Base-by-base conservation (phyloP, 2,329 filamentous ascomycete genomes). In the Atkinsonella hypoxylon region DNA sequence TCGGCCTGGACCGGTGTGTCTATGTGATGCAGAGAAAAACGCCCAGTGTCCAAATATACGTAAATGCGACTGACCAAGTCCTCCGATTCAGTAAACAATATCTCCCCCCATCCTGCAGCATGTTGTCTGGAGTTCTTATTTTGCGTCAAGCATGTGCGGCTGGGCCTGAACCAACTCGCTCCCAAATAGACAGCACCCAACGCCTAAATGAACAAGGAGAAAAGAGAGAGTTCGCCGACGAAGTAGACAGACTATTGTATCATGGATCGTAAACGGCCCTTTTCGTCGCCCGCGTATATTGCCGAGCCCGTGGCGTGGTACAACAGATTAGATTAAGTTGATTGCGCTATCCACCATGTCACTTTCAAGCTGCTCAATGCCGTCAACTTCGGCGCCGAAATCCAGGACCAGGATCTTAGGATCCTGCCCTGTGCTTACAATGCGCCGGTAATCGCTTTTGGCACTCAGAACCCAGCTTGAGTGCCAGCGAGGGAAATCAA, bases 381-480 rank as follows among this genome's bases (percentile, higher is more conserved):
- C 75, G 30, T 72, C 64, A 5, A 85, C 70, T 42, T 72, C 74
- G 17, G 75, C 74, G 31, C 81, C 93, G 70, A 97, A 98, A 70
- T 98, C 93, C 76, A 97, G 84, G 53, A 98, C 85, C 52, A 97
- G 71, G 48, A 94, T 89, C 63, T 94, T 85, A 34, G 90, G 87
- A 61, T 96, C 90, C 67, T 98, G 93, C 47, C 90, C 93, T 0
- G 91, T 95, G 59, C 89, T 93, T 55, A 98, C 87, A 55, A 98
- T 93, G 54, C 93, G 82, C 53, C 91, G 78, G 67, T 97, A 97
- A 64, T 98, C 91, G 55, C 87, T 90, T 75, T 96, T 96, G 48
- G 93, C 93, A 56, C 88, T 90, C 53, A 98, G 72, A 62, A 98
- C 94, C 93, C 93, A 98, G 68, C 89, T 95, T 11, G 85, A 85